phyloP scores from a whole-genome alignment of 2,329 filamentous ascomycete species.

The Emergomyces pasteurianus region DNA sequence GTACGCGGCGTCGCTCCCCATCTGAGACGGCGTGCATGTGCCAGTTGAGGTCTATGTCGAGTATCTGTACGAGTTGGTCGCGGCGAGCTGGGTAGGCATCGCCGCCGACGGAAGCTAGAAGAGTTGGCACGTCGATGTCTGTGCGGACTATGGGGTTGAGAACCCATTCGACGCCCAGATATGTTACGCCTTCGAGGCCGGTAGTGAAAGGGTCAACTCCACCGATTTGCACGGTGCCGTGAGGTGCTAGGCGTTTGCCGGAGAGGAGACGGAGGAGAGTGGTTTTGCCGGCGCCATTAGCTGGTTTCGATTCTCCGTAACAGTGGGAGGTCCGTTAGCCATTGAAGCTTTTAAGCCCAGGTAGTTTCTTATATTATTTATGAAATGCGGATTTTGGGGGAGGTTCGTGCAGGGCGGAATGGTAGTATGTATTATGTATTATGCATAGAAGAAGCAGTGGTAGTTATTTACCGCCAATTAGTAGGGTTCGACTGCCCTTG shows the following conservation, averaged over 20 bases:
- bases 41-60: slow-evolving; percentile 88
- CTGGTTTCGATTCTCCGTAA: slow-evolving; percentile 23
- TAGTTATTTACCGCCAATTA: slow-evolving; percentile 60
- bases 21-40: slow-evolving; percentile 94
- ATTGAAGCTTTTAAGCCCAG: not conserved
- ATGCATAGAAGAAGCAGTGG: not conserved
- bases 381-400: no score
- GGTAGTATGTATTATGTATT: not conserved
- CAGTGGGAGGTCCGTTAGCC: not conserved
- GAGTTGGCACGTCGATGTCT: slow-evolving; percentile 81
- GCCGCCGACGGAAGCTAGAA: slow-evolving; percentile 76
- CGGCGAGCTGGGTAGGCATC: slow-evolving; percentile 68
- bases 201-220: slow-evolving; percentile 87
- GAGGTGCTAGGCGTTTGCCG: slow-evolving; percentile 83
- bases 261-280: slow-evolving; percentile 89
- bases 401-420: no score
- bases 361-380: not conserved
- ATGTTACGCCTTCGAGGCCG: slow-evolving; percentile 84
- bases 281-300: slow-evolving; percentile 95
- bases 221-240: slow-evolving; percentile 59
- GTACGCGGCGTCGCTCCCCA: slow-evolving; percentile 80
- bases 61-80: slow-evolving; percentile 74
- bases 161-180: slow-evolving; percentile 96
- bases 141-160: slow-evolving; percentile 91
- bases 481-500: slow-evolving; percentile 69